Base-by-base conservation (phyloP, 768 basidiomycete genomes). In the Boletus rubescentipes region DNA sequence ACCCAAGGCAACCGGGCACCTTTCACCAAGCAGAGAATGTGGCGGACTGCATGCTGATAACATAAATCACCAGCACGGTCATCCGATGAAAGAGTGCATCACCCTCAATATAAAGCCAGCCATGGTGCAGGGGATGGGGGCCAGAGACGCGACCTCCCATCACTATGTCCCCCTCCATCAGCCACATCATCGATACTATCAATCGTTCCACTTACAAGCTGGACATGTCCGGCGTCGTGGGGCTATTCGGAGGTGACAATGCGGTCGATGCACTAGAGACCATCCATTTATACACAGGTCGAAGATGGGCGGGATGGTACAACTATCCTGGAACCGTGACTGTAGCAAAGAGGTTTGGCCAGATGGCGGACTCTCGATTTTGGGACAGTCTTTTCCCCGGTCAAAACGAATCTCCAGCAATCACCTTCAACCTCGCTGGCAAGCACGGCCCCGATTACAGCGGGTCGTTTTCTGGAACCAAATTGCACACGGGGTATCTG, bases 391-490 rank as follows among this genome's bases (percentile, higher is more conserved):
- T 73, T n/a, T 73, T 68, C 37, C 71, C 71, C 10, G 72, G 71
- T 18, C 53, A 58, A 36, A 64, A 68, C 29, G 56, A 64, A 29
- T 37, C 65, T 21, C 67, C 72, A 1, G 50, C 62, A 26, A 9
- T 40, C n/a, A 61, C 64, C 12, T 72, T 72, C 43, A 55, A 53
- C 7, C 47, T 72, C 40, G 60, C 57, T n/a, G 72, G 68, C 15
- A 54, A 56, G 41, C 12, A n/a, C 38, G 72, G 72, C 2, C 89
- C 89, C 38, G 87, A 88, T 58, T 93, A 82, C 68, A 83, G 84
- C 57, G 84, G 87, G 1, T 82, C 89, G 59, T 84, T n/a, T 73
- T 93, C 46, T 79, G 87, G 68, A 70, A 89, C 58, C 79, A 75
- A 50, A 68, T 73, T 39, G 76, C 68, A 5, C 75, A 81, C 63